Conservation (phyloP, 306 rosid species). For the Dicorynia guianensis region DNA sequence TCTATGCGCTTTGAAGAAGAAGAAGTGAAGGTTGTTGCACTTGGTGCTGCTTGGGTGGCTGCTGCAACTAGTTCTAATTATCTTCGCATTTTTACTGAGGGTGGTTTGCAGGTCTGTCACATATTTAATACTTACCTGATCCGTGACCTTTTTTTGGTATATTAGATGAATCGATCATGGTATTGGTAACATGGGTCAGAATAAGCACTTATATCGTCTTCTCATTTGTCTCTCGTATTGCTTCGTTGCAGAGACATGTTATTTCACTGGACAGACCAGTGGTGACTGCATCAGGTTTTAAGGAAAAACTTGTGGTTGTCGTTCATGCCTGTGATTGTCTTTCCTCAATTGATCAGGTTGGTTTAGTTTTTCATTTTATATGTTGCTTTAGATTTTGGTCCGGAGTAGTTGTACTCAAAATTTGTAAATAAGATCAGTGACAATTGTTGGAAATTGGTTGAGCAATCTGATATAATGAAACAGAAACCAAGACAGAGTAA, state of each 20-base stretch:
- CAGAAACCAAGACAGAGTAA: too few relatives aligned
- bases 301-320: slow-evolving; percentile 84
- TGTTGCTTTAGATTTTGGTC: slow-evolving; percentile 27
- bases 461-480: too few relatives aligned
- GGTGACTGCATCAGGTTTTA: slow-evolving; percentile 92
- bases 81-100: slow-evolving; percentile 86
- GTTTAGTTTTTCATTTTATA: slow-evolving; percentile 28
- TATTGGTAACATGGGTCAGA: background rate
- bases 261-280: slow-evolving; percentile 87
- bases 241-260: slow-evolving; percentile 72
- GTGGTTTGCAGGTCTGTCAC: slow-evolving; percentile 93
- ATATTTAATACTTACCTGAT: slow-evolving; percentile 13
- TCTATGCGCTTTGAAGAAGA: slow-evolving; percentile 97
- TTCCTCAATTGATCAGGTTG: slow-evolving; percentile 85
- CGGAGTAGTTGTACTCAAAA: slow-evolving; percentile 8
- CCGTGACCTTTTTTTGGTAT: background rate
- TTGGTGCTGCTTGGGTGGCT: slow-evolving; percentile 90
- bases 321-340: slow-evolving; percentile 76
- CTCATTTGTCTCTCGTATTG: too few relatives aligned
- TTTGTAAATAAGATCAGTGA: background rate
- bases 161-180: too few relatives aligned
- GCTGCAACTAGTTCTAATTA: slow-evolving; percentile 86
- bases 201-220: background rate
- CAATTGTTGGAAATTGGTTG: too few relatives aligned
- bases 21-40: slow-evolving; percentile 91